These are phyloP conservation scores for Nicotiana attenuata DNA, from an alignment of 257 asterid genomes.

Conservation along the genomic window DNA sequence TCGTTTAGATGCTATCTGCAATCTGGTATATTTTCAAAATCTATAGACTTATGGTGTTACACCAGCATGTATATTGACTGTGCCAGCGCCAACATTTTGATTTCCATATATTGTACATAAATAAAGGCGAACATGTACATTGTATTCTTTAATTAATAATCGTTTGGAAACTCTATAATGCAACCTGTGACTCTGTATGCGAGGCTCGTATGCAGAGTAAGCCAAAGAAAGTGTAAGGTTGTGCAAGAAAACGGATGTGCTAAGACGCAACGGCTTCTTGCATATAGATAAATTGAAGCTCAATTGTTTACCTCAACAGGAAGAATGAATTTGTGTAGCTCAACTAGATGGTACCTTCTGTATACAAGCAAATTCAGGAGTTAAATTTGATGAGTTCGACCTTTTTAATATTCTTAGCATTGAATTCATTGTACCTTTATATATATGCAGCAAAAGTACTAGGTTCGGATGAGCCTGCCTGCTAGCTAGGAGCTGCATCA, in stretches of 20 bases:
- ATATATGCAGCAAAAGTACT: no score
- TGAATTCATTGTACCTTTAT: not conserved
- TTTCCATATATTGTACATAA: not conserved
- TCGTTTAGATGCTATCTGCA: not conserved
- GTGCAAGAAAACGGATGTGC: not conserved
- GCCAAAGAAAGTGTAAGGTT: not conserved
- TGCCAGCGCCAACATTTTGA: not conserved
- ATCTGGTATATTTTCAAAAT: not conserved
- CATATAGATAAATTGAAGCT: not conserved
- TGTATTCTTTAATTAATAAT: not conserved
- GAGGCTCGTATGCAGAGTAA: not conserved
- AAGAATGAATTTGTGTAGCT: not conserved
- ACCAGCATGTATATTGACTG: not conserved
- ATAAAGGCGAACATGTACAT: not conserved
- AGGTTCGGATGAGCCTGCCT: no score
- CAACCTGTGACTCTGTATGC: not conserved
- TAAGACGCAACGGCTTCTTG: not conserved
- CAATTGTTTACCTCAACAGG: not conserved
- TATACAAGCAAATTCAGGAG: not conserved
- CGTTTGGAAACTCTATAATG: not conserved
- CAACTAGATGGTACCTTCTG: not conserved
- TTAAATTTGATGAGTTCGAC: not conserved
- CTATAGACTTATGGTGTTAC: not conserved
- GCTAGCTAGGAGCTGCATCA: no score
- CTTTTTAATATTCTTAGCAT: not conserved